Base-by-base conservation (phyloP, 352 stramenopile genomes). In the Pythium rhizo-oryzae region DNA sequence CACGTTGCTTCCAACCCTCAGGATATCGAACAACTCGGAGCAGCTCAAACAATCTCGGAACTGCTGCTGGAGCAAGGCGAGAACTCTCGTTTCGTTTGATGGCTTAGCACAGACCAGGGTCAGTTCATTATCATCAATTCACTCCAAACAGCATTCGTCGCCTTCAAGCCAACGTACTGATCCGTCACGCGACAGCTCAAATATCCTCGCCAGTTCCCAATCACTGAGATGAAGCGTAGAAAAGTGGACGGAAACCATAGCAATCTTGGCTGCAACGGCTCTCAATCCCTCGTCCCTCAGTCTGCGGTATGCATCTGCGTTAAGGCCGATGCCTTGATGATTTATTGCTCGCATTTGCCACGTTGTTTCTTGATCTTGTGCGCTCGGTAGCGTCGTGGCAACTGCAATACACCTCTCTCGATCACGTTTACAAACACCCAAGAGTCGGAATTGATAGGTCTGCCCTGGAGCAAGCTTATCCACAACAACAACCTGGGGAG, bases 371-470 rank as follows among this genome's bases (percentile, higher is more conserved):
- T 25, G 11, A 58, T 41, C 51, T 15, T 21, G 37, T 33, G 30
- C 21, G 28, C 8, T 23, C 11, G 18, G 25, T 41, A 1, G 37
- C 37, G 79, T 82, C 9, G 68, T 78, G 2, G 68, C 54, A 13
- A 73, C 43, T 4, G 74, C 79, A 8, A 82, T 59, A 43, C 70
- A 77, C 30, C 53, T 39, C 21, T 81, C 63, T 21, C 78, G 76
- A 46, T 88, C 74, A 5, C 21, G 33, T 25, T 61, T 71, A 15
- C 65, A 69, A 13, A 88, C 62, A 11, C 78, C 80, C 9, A 88
- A 64, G 23, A 88, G 71, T 43, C 74, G 76, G 30, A 86, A 57
- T 1, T 76, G 54, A 61, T 86, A 86, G 11, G 64, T 69, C n/a
- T 70, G 74, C 8, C 69, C 53, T 49, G 78, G 66, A 2, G 50